Conservation (phyloP, 2,329 filamentous ascomycete genomes). For the Onygenales sp. region DNA sequence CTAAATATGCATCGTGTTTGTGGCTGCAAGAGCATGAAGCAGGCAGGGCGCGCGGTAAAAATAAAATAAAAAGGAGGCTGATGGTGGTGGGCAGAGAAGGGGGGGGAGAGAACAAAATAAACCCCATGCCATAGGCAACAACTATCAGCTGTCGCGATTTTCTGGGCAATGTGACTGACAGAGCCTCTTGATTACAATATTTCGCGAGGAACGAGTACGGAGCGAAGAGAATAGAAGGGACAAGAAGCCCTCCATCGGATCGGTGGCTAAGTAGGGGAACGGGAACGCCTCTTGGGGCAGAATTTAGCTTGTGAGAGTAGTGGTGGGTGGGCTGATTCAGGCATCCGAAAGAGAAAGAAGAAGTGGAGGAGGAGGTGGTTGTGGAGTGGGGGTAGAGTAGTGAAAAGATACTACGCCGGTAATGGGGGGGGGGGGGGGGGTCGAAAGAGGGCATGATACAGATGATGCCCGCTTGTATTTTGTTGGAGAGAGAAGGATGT, state of each 20-base stretch:
- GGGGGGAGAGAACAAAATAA: no score
- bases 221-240: conserved; percentile 1
- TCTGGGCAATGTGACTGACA: conserved; percentile 3
- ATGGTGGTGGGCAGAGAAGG: no score
- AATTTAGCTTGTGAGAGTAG: not conserved
- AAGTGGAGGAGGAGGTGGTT: not conserved
- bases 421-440: not conserved
- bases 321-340: not conserved
- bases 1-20: no score
- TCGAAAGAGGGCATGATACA: no score
- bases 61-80: not conserved
- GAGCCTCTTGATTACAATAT: conserved; percentile 5
- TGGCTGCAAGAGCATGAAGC: not conserved
- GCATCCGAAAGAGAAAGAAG: not conserved
- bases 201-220: not conserved
- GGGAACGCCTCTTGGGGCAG: not conserved
- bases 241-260: not conserved
- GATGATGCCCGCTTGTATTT: no score
- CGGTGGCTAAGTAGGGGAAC: not conserved
- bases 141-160: conserved; percentile 1
- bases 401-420: not conserved
- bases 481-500: not conserved
- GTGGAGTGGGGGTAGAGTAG: not conserved
- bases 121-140: not conserved
- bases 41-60: not conserved